A percentile compares a stretch with the other conserved stretches of the same genome.
Conservation (phyloP, 208 protist genomes). For the Leishmania martiniquensis region DNA sequence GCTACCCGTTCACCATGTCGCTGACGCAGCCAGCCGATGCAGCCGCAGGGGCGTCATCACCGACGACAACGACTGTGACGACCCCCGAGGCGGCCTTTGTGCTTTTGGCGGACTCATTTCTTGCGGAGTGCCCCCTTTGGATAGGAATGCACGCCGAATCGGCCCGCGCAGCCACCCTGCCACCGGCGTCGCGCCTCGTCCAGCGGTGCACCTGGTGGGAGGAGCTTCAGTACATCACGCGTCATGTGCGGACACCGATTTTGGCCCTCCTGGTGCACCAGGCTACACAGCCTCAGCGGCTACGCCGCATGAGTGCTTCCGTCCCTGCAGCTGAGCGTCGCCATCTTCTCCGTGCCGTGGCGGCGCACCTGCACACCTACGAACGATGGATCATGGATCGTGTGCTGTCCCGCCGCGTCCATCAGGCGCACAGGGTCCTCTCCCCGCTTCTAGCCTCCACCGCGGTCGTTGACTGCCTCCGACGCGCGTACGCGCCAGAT, state of each 20-base stretch:
- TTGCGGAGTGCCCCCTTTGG: conserved; percentile 32
- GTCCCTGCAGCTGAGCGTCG: conserved; percentile 9
- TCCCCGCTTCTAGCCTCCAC: conserved; percentile 28
- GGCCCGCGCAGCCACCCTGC: neutral
- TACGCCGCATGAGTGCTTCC: conserved; percentile 1
- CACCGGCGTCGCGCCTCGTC: neutral
- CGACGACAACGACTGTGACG: conserved; percentile 20
- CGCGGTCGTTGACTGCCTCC: conserved; percentile 31
- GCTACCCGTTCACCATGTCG: conserved; percentile 29
- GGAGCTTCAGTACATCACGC: conserved; percentile 45
- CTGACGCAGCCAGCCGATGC: conserved; percentile 3
- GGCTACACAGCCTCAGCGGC: conserved; percentile 14
- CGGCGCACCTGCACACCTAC: conserved; percentile 42
- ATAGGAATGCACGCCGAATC: conserved; percentile 27
- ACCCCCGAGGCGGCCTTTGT: conserved; percentile 33
- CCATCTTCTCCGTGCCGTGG: conserved; percentile 31
- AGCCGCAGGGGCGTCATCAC: neutral
- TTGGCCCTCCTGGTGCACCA: conserved; percentile 42
- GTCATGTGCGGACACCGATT: conserved; percentile 45
- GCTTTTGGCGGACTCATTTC: conserved; percentile 27
- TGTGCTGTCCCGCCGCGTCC: conserved; percentile 25
- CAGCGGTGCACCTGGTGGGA: conserved; percentile 38
- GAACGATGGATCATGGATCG: conserved; percentile 37
- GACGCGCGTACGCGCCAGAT: conserved; percentile 28
- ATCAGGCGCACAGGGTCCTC: conserved; percentile 19